Evolutionary conservation across 2,329 filamentous ascomycete species (phyloP).

Genomic region (Fusarium continuum): DNA sequence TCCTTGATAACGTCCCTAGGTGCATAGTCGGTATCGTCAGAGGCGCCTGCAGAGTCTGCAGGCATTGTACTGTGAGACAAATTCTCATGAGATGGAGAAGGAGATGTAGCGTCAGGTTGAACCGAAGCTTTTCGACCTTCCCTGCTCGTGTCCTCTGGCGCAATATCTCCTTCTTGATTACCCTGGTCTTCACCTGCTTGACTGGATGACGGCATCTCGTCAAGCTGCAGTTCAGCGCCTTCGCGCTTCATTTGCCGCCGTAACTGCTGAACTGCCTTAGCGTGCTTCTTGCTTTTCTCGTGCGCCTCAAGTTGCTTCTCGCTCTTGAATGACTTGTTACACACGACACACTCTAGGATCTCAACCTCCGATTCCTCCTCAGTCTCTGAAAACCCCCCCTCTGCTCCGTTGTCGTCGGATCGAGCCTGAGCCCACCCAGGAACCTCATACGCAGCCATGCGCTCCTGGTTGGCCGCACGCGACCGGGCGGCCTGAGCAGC

Average conservation of each 20-base stretch:
- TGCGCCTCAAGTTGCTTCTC: constrained; percentile 91
- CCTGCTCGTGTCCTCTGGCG: background rate
- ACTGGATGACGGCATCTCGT: constrained; percentile 18
- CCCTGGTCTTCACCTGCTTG: background rate
- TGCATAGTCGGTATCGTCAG: constrained; percentile 57
- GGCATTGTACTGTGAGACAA: constrained; percentile 2
- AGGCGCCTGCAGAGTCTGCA: constrained; percentile 19
- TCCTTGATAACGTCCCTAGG: constrained; percentile 55
- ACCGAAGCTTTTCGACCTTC: background rate
- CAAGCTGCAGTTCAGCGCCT: constrained; percentile 68
- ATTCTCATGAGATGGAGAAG: background rate
- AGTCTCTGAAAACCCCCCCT: constrained; percentile 70
- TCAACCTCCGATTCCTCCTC: constrained; percentile 65
- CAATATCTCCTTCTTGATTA: background rate
- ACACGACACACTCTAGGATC: constrained; percentile 78
- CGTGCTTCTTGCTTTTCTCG: constrained; percentile 95
- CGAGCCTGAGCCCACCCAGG: constrained; percentile 79
- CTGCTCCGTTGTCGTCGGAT: constrained; percentile 58
- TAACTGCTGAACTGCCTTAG: constrained; percentile 84
- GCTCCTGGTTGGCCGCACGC: constrained; percentile 82
- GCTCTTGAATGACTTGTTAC: constrained; percentile 85
- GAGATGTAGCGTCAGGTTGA: background rate
- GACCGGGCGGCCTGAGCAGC: constrained; percentile 86
- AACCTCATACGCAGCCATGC: constrained; percentile 69
- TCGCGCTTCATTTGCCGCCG: constrained; percentile 85